Conservation (phyloP, 441 rosid species). For the Pelargonium fulgidum region DNA sequence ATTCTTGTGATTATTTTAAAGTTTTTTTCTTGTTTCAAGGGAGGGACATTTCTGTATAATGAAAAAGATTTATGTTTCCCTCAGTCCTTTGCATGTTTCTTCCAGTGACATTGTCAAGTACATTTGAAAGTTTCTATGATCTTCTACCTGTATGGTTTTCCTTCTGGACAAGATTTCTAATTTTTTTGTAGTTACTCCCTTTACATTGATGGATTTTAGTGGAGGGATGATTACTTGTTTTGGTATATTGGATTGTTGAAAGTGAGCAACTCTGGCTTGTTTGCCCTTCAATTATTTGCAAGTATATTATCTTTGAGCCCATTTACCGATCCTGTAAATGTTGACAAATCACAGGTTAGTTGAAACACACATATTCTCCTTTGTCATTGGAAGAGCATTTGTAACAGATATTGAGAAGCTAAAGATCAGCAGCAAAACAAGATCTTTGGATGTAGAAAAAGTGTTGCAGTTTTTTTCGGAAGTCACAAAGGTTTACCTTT, state of each 20-base stretch:
- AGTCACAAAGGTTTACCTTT: slow-evolving; percentile 58
- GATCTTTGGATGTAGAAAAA: slow-evolving; percentile 66
- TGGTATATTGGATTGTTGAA: not conserved
- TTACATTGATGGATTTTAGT: not conserved
- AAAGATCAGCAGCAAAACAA: slow-evolving; percentile 85
- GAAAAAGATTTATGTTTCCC: not conserved
- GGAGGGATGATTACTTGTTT: not conserved
- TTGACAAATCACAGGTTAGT: slow-evolving; percentile 70
- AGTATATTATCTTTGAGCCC: not conserved
- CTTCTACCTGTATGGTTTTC: not conserved
- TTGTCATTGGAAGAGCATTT: slow-evolving; percentile 99
- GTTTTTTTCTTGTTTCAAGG: not conserved
- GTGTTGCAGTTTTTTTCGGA: slow-evolving; percentile 73
- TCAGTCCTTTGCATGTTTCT: not conserved
- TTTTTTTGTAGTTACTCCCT: not conserved
- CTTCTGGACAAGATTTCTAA: not conserved
- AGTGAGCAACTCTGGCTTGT: not conserved
- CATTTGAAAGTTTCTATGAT: not conserved
- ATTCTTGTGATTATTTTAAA: slow-evolving; percentile 3
- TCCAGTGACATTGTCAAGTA: slow-evolving; percentile 2
- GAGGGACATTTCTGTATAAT: not conserved
- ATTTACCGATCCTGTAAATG: slow-evolving; percentile 1
- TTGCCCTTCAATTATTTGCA: not conserved
- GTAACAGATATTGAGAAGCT: slow-evolving; percentile 95
- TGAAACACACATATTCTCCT: slow-evolving; percentile 96